A percentile compares a stretch with the other conserved stretches of the same genome.
Evolutionary conservation across 768 basidiomycete species (phyloP).

Genomic region (Rhizopogon vinicolor): DNA sequence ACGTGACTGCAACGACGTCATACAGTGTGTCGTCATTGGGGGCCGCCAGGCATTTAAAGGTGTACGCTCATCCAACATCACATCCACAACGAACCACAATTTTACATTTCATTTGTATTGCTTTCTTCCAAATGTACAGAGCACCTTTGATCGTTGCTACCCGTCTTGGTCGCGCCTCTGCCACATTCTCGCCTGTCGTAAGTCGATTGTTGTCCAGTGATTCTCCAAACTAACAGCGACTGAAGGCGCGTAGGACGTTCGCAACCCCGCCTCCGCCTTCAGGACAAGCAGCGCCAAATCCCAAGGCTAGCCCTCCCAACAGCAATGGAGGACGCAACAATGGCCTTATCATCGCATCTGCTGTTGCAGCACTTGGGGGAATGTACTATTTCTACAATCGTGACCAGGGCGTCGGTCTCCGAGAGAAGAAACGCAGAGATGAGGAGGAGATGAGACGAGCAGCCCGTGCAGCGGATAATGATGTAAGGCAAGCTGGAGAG

Average conservation of each 20-base stretch:
- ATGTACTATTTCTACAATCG: constrained; percentile 34
- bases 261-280: constrained; percentile 11
- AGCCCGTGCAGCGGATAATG: constrained; percentile 17
- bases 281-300: neutral
- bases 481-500: constrained; percentile 14
- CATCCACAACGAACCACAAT: neutral
- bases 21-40: constrained; percentile 7
- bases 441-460: constrained; percentile 29
- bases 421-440: constrained; percentile 19
- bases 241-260: constrained; percentile 11
- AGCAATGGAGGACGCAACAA: constrained; percentile 16
- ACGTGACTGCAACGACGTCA: constrained; percentile 6
- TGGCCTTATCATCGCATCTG: constrained; percentile 25
- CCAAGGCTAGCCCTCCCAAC: constrained; percentile 3
- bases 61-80: neutral
- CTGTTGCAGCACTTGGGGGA: constrained; percentile 29
- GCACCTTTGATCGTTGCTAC: neutral
- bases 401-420: constrained; percentile 15
- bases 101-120: neutral
- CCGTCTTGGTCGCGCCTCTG: neutral
- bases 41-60: neutral
- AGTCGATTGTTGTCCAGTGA: neutral
- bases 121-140: constrained; percentile 1
- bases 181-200: neutral
- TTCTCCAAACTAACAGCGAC: neutral